These are phyloP conservation scores for Nidula niveotomentosa DNA, from an alignment of 1,284 basidiomycete species.

Conservation along the genomic window DNA sequence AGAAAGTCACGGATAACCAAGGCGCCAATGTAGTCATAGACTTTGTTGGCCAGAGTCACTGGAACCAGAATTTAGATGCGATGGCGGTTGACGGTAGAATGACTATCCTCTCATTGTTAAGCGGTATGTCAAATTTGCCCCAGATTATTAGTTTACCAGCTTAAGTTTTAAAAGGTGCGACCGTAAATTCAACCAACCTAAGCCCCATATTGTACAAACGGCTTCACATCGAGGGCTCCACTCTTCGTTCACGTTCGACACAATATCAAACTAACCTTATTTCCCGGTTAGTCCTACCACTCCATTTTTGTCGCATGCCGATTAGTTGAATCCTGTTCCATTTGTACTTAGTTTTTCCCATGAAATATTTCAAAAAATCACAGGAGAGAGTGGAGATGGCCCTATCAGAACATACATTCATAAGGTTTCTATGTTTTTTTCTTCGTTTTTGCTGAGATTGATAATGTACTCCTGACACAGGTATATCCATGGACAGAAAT, in stretches of 20 bases:
- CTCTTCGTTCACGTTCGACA: slow-evolving; percentile 76
- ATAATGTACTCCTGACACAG: slow-evolving; percentile 29
- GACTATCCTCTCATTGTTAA: slow-evolving; percentile 67
- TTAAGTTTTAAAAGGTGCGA: slow-evolving; percentile 48
- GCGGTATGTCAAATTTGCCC: slow-evolving; percentile 46
- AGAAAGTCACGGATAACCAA: slow-evolving; percentile 58
- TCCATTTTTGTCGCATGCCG: neutral
- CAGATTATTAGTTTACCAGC: slow-evolving; percentile 3
- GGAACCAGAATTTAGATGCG: slow-evolving; percentile 77
- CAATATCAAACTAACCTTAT: slow-evolving; percentile 85
- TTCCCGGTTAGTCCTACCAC: slow-evolving; percentile 41
- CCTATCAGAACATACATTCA: slow-evolving; percentile 77
- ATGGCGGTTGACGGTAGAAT: slow-evolving; percentile 81
- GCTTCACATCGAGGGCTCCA: slow-evolving; percentile 87
- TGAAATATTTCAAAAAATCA: slow-evolving; percentile 60
- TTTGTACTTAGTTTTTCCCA: slow-evolving; percentile 32
- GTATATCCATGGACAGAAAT: slow-evolving; percentile 86
- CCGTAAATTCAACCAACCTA: slow-evolving; percentile 67
- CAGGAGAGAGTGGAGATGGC: slow-evolving; percentile 53
- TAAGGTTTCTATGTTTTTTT: slow-evolving; percentile 45
- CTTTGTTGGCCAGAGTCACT: slow-evolving; percentile 86
- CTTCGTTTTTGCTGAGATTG: neutral
- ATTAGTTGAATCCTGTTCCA: too few relatives aligned
- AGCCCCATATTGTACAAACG: slow-evolving; percentile 81
- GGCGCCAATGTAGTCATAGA: slow-evolving; percentile 88